phyloP scores from a whole-genome alignment of 768 basidiomycete species.

The Neoboletus magnificus region DNA sequence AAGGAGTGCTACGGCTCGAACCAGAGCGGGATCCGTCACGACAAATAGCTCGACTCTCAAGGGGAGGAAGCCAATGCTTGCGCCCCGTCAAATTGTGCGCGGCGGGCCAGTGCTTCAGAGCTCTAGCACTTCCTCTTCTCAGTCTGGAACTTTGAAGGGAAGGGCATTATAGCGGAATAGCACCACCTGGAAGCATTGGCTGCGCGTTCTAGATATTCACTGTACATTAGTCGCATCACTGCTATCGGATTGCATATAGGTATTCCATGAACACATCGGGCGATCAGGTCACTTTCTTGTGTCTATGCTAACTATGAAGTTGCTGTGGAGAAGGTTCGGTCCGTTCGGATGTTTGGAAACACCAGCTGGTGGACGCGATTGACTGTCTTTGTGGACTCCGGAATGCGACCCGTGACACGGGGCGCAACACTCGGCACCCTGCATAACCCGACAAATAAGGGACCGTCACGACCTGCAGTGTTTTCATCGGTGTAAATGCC shows the following conservation, averaged over 20 bases:
- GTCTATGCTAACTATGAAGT: background rate
- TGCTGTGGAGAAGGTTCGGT: background rate
- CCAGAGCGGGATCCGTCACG: conserved; percentile 9
- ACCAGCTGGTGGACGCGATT: background rate
- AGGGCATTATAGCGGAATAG: conserved; percentile 12
- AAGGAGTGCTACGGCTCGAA: conserved; percentile 4
- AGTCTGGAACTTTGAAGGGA: conserved; percentile 23
- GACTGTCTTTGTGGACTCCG: background rate
- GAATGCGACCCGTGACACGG: background rate
- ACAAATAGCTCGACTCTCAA: conserved; percentile 9
- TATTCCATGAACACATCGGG: background rate
- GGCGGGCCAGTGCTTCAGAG: conserved; percentile 15
- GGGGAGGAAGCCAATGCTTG: conserved; percentile 10
- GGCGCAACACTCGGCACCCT: background rate
- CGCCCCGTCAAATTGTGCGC: conserved; percentile 9
- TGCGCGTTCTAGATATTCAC: conserved; percentile 2
- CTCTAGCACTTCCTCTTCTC: conserved; percentile 26
- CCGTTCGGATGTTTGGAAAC: background rate
- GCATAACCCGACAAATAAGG: background rate
- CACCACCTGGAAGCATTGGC: background rate
- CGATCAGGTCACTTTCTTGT: background rate
- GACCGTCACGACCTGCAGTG: background rate
- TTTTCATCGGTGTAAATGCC: background rate
- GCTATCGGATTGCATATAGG: conserved; percentile 7
- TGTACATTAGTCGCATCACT: conserved; percentile 25